A percentile compares a stretch with the other conserved stretches of the same genome.
phyloP scores from a whole-genome alignment of 306 rosid genomes.

The Ormosia emarginata region DNA sequence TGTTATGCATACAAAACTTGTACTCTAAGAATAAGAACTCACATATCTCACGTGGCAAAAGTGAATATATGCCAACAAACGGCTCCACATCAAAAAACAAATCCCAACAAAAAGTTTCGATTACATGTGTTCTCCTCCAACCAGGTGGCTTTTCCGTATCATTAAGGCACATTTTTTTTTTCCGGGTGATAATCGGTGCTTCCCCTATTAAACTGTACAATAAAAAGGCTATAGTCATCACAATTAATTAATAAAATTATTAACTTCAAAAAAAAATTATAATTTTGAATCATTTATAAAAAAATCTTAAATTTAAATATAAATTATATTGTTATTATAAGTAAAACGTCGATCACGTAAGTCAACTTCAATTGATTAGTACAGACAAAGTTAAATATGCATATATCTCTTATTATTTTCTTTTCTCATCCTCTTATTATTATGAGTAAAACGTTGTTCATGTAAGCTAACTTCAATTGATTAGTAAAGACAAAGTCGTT shows the following conservation, averaged over 20 bases:
- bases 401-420: neutral
- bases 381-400: neutral
- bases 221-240: neutral
- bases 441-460: no score
- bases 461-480: no score
- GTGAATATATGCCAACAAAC: conserved; percentile 1
- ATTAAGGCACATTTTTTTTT: neutral
- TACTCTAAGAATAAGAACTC: neutral
- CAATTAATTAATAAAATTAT: neutral
- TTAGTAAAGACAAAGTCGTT: neutral
- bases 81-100: conserved; percentile 11
- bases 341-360: no score
- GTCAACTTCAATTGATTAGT: no score
- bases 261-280: no score
- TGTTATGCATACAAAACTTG: conserved; percentile 8
- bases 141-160: neutral
- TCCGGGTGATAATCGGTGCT: neutral
- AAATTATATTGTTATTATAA: no score
- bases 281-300: no score
- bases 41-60: conserved; percentile 21
- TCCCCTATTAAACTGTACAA: neutral
- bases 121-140: neutral
- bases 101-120: neutral
- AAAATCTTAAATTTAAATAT: no score
- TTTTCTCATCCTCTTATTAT: neutral